These are phyloP conservation scores for Paramecium pentaurelia DNA, from an alignment of 73 alveolate species.

Conservation along the genomic window DNA sequence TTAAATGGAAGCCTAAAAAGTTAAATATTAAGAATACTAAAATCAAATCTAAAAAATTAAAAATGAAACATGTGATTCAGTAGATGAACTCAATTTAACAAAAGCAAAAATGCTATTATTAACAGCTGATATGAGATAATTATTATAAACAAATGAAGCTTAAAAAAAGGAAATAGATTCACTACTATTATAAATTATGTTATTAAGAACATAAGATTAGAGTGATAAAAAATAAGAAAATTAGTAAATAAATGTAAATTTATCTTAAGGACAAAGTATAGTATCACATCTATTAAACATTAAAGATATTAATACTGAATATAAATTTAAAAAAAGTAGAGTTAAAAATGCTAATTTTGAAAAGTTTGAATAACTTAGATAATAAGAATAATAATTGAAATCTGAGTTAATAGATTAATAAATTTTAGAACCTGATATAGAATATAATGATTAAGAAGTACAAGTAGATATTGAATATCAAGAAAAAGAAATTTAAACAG, in stretches of 20 bases:
- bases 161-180: conserved; percentile 21
- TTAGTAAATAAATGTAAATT: background rate
- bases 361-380: background rate
- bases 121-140: background rate
- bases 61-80: background rate
- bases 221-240: background rate
- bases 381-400: background rate
- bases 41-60: background rate
- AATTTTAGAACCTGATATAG: background rate
- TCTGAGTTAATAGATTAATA: background rate
- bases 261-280: background rate
- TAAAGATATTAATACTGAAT: background rate
- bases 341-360: background rate
- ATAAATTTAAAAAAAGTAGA: background rate
- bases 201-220: background rate
- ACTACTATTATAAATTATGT: background rate
- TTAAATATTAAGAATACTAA: background rate
- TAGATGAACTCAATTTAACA: background rate
- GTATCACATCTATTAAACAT: conserved; percentile 21
- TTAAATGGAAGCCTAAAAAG: background rate
- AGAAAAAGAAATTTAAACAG: background rate
- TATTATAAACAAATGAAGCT: background rate
- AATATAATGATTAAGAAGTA: background rate
- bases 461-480: background rate
- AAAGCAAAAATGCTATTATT: background rate